These are phyloP conservation scores for Castanea crenata DNA, from an alignment of 306 rosid genomes.

Conservation along the genomic window DNA sequence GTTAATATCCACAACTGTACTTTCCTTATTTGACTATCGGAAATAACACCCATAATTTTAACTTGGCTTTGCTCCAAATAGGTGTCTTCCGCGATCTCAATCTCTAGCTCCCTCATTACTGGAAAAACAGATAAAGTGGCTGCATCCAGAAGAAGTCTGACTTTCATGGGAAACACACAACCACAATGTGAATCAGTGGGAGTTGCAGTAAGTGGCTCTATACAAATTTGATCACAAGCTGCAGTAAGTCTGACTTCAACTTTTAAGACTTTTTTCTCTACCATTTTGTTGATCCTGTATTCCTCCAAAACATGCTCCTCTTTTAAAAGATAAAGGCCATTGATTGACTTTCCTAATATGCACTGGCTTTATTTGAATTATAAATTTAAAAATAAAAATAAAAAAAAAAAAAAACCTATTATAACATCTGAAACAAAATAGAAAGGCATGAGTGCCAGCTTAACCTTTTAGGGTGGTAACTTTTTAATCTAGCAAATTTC, in stretches of 20 bases:
- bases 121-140: slow-evolving; percentile 77
- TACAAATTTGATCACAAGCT: slow-evolving; percentile 82
- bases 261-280: background rate
- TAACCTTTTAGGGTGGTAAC: no score
- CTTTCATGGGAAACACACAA: slow-evolving; percentile 88
- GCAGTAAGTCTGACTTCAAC: slow-evolving; percentile 14
- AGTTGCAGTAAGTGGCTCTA: slow-evolving; percentile 71
- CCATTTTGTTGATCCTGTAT: no score
- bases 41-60: slow-evolving; percentile 89
- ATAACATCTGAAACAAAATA: no score
- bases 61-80: slow-evolving; percentile 85
- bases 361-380: no score
- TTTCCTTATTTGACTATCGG: slow-evolving; percentile 75
- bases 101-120: slow-evolving; percentile 72
- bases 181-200: slow-evolving; percentile 96
- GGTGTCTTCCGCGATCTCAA: slow-evolving; percentile 78
- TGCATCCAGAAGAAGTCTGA: slow-evolving; percentile 67
- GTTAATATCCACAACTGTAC: slow-evolving; percentile 71
- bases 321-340: no score
- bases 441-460: no score
- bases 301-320: no score
- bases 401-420: no score
- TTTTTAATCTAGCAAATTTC: no score
- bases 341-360: no score
- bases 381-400: no score